These are phyloP conservation scores for Barnettozyma botsteinii DNA, from an alignment of 805 yeast genomes.

Conservation along the genomic window DNA sequence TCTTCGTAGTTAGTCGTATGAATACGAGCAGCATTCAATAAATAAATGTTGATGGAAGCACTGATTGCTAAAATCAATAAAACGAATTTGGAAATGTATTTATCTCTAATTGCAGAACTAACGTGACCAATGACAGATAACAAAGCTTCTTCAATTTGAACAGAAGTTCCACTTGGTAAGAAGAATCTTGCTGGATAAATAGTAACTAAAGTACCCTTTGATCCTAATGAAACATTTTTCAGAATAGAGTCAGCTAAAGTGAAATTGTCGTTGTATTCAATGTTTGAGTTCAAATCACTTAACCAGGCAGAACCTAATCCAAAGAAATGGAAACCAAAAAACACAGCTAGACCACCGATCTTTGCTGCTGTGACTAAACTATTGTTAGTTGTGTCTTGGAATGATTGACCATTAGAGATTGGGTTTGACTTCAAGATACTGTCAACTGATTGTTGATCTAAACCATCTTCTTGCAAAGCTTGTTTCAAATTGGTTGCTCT, in stretches of 20 bases:
- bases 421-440: slow-evolving; percentile 41
- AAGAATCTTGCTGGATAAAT: slow-evolving; percentile 52
- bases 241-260: slow-evolving; percentile 24
- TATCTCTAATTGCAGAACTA: slow-evolving; percentile 71
- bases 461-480: slow-evolving; percentile 90
- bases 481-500: slow-evolving; percentile 70
- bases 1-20: slow-evolving; percentile 39
- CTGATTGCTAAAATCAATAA: slow-evolving; percentile 70
- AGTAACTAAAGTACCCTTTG: slow-evolving; percentile 49
- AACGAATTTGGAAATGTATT: slow-evolving; percentile 69
- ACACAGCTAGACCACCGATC: slow-evolving; percentile 51
- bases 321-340: slow-evolving; percentile 58
- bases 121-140: slow-evolving; percentile 46
- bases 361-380: slow-evolving; percentile 49
- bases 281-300: slow-evolving; percentile 38
- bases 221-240: slow-evolving; percentile 31
- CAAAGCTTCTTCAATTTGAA: slow-evolving; percentile 57
- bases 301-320: slow-evolving; percentile 71
- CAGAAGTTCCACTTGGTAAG: slow-evolving; percentile 49
- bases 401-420: slow-evolving; percentile 21
- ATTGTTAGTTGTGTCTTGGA: slow-evolving; percentile 31
- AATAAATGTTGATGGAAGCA: slow-evolving; percentile 73
- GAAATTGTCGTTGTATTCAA: slow-evolving; percentile 16
- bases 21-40: slow-evolving; percentile 78
- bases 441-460: slow-evolving; percentile 66